A percentile compares a stretch with the other conserved stretches of the same genome.
phyloP scores from a whole-genome alignment of 2,329 filamentous ascomycete species.

The Aspergillus thermomutatus region DNA sequence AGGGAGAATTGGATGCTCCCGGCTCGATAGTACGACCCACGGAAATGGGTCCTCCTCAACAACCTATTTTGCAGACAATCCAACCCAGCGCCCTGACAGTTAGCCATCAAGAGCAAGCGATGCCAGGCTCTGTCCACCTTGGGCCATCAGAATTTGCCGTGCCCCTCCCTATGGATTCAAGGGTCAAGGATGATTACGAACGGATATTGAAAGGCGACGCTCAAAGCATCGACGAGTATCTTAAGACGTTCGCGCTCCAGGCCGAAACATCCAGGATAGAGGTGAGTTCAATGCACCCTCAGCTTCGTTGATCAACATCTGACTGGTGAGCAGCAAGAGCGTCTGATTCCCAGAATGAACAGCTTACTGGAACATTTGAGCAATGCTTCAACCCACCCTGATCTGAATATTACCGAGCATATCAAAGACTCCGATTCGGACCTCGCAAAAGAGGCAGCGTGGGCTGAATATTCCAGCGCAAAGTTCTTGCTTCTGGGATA shows the following conservation, averaged over 20 bases:
- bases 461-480: conserved; percentile 47
- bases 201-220: conserved; percentile 27
- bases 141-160: conserved; percentile 40
- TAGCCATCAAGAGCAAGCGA: conserved; percentile 19
- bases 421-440: conserved; percentile 33
- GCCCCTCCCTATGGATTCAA: conserved; percentile 42
- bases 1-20: conserved; percentile 20
- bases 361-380: conserved; percentile 36
- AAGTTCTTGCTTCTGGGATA: conserved; percentile 46
- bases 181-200: conserved; percentile 43
- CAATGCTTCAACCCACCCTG: conserved; percentile 44
- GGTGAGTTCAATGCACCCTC: conserved; percentile 17
- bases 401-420: conserved; percentile 41
- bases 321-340: conserved; percentile 21
- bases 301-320: conserved; percentile 5
- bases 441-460: conserved; percentile 38
- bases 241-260: conserved; percentile 18
- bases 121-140: conserved; percentile 33
- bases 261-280: conserved; percentile 16
- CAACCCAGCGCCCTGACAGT: conserved; percentile 37
- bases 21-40: conserved; percentile 26
- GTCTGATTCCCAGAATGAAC: conserved; percentile 29
- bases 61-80: conserved; percentile 31
- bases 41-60: conserved; percentile 21
- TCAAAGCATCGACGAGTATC: conserved; percentile 28